These are phyloP conservation scores for Fusarium sp. DNA, from an alignment of 2,329 filamentous ascomycete species.

Conservation along the genomic window DNA sequence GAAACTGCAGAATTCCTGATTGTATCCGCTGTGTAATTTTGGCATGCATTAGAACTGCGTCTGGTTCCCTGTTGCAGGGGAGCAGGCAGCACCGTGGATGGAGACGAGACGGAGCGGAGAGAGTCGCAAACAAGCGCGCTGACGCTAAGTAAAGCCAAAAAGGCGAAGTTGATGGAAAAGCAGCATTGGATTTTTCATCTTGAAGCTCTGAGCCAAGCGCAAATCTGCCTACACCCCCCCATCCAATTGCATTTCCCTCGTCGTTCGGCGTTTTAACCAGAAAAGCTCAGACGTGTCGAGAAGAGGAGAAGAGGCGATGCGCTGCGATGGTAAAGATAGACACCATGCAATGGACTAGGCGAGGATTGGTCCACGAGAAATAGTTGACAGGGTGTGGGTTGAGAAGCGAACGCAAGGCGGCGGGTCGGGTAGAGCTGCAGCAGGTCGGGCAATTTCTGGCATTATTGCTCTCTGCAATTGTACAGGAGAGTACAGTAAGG, in stretches of 20 bases:
- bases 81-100: conserved; percentile 28
- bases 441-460: conserved; percentile 45
- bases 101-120: conserved; percentile 22
- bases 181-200: conserved; percentile 49
- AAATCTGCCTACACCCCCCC: conserved; percentile 40
- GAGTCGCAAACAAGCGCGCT: conserved; percentile 48
- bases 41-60: conserved; percentile 36
- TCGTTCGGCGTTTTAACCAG: conserved; percentile 22
- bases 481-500: conserved; percentile 41
- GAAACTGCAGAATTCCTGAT: conserved; percentile 24
- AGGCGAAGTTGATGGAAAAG: conserved; percentile 46
- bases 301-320: conserved; percentile 18
- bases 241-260: conserved; percentile 40
- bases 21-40: conserved; percentile 36
- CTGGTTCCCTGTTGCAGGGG: conserved; percentile 21
- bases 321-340: conserved; percentile 28
- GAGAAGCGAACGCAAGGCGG: conserved; percentile 41
- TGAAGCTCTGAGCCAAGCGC: conserved; percentile 29
- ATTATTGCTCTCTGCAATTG: conserved; percentile 22
- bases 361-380: conserved; percentile 33
- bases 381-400: conserved; percentile 32
- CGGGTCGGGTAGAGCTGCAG: conserved; percentile 49
- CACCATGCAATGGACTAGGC: conserved; percentile 30
- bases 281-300: conserved; percentile 24
- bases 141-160: conserved; percentile 47